phyloP scores from a whole-genome alignment of 2,329 filamentous ascomycete species.

The Paraphaeosphaeria minitans region DNA sequence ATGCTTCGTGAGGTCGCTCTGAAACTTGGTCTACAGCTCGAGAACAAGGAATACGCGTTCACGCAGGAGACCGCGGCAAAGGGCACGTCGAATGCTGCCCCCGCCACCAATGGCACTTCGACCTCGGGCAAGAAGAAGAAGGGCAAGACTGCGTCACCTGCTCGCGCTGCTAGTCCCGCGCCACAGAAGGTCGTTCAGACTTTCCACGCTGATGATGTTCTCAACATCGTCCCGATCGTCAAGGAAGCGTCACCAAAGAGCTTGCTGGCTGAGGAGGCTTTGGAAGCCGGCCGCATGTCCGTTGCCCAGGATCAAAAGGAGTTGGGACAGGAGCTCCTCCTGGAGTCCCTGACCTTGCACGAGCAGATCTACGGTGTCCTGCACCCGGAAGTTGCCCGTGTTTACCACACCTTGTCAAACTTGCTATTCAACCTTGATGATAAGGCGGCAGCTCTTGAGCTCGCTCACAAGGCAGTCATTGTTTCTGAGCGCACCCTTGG shows the following conservation, averaged over 20 bases:
- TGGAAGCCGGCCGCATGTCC: slow-evolving; percentile 96
- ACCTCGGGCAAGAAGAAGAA: slow-evolving; percentile 59
- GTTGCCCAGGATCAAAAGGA: slow-evolving; percentile 94
- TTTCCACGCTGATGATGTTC: slow-evolving; percentile 82
- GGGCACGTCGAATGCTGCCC: slow-evolving; percentile 22
- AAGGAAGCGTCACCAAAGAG: slow-evolving; percentile 95
- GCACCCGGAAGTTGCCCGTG: slow-evolving; percentile 92
- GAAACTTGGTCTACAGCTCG: slow-evolving; percentile 88
- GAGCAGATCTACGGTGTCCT: slow-evolving; percentile 99
- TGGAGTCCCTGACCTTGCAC: slow-evolving; percentile 95
- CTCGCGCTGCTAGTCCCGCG: slow-evolving; percentile 48
- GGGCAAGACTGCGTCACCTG: slow-evolving; percentile 60
- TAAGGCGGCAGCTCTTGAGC: slow-evolving; percentile 92
- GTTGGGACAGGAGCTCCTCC: slow-evolving; percentile 89
- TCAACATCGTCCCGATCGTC: slow-evolving; percentile 91
- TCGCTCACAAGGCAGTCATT: slow-evolving; percentile 95
- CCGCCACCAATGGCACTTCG: slow-evolving; percentile 46
- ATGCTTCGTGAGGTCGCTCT: slow-evolving; percentile 86
- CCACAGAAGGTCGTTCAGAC: slow-evolving; percentile 60
- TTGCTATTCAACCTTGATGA: slow-evolving; percentile 98
- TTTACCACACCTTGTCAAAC: slow-evolving; percentile 94
- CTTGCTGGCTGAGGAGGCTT: slow-evolving; percentile 87
- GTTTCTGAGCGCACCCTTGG: slow-evolving; percentile 94
- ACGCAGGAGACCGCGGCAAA: slow-evolving; percentile 45
- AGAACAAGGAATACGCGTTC: slow-evolving; percentile 78